A percentile compares a stretch with the other conserved stretches of the same genome.
phyloP scores from a whole-genome alignment of 1,139 yeast species.

The Komagataea norvegica region DNA sequence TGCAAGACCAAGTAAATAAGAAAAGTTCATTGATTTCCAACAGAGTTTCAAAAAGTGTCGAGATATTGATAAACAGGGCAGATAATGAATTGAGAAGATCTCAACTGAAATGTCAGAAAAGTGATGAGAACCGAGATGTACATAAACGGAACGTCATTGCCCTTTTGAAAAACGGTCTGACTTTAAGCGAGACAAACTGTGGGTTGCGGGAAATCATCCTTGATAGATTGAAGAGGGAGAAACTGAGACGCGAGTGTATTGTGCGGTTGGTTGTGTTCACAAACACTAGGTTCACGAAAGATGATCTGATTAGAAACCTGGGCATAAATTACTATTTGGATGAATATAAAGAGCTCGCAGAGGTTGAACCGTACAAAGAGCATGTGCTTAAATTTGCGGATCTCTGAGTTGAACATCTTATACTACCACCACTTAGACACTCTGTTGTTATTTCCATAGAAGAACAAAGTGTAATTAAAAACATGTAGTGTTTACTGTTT shows the following conservation, averaged over 20 bases:
- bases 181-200: constrained; percentile 39
- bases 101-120: constrained; percentile 2
- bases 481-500: too few species aligned
- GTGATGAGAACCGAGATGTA: constrained; percentile 26
- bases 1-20: constrained; percentile 18
- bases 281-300: constrained; percentile 11
- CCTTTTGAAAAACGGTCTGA: constrained; percentile 42
- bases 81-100: constrained; percentile 44
- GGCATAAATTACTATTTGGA: constrained; percentile 13
- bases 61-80: constrained; percentile 41
- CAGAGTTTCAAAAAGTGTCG: constrained; percentile 38
- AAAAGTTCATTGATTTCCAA: constrained; percentile 37
- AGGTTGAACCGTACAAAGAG: constrained; percentile 12
- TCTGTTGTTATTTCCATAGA: too few species aligned
- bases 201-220: constrained; percentile 44
- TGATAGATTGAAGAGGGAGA: constrained; percentile 40
- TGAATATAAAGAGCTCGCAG: constrained; percentile 14
- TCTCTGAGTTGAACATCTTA: too few species aligned
- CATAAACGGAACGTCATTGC: constrained; percentile 37
- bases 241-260: constrained; percentile 26
- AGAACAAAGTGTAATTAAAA: too few species aligned
- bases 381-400: too few species aligned
- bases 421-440: too few species aligned
- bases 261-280: constrained; percentile 23
- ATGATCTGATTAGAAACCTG: constrained; percentile 21